phyloP scores from a whole-genome alignment of 257 asterid species.

The Solanum dulcamara region DNA sequence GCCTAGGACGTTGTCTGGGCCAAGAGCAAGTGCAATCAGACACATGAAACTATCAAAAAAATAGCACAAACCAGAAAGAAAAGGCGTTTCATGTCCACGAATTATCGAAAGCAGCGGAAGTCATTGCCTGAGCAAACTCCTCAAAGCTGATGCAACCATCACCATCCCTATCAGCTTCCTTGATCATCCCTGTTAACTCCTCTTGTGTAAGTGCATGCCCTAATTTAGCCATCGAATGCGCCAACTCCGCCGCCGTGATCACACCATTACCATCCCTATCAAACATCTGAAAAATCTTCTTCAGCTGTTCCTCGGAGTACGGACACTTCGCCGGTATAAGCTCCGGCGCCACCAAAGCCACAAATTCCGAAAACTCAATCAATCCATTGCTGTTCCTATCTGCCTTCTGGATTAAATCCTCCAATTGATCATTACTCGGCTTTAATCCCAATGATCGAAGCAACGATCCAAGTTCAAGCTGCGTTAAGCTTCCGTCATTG shows the following conservation, averaged over 20 bases:
- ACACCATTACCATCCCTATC: conserved; percentile 60
- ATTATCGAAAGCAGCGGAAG: conserved; percentile 66
- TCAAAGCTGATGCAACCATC: conserved; percentile 58
- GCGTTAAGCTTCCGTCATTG: conserved; percentile 67
- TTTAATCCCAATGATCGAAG: conserved; percentile 56
- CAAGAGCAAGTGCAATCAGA: no score
- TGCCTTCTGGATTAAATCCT: conserved; percentile 47
- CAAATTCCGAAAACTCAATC: conserved; percentile 73
- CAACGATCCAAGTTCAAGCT: conserved; percentile 64
- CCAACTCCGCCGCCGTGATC: conserved; percentile 68
- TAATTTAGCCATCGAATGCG: conserved; percentile 65
- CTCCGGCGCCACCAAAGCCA: conserved; percentile 69
- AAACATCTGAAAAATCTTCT: conserved; percentile 50
- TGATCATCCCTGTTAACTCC: conserved; percentile 64
- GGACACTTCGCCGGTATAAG: conserved; percentile 52
- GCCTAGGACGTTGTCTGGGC: no score
- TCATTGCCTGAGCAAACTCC: conserved; percentile 66
- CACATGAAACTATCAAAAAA: not conserved
- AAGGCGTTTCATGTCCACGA: conserved; percentile 36
- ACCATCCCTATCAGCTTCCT: conserved; percentile 63
- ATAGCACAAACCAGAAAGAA: not conserved
- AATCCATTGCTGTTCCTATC: conserved; percentile 59
- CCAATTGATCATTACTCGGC: conserved; percentile 62
- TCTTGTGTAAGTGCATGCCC: conserved; percentile 68
- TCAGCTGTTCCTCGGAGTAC: conserved; percentile 61